A percentile compares a stretch with the other conserved stretches of the same genome.
These are phyloP conservation scores for Lactarius pseudohatsudake DNA, from an alignment of 768 basidiomycete genomes.

Conservation along the genomic window DNA sequence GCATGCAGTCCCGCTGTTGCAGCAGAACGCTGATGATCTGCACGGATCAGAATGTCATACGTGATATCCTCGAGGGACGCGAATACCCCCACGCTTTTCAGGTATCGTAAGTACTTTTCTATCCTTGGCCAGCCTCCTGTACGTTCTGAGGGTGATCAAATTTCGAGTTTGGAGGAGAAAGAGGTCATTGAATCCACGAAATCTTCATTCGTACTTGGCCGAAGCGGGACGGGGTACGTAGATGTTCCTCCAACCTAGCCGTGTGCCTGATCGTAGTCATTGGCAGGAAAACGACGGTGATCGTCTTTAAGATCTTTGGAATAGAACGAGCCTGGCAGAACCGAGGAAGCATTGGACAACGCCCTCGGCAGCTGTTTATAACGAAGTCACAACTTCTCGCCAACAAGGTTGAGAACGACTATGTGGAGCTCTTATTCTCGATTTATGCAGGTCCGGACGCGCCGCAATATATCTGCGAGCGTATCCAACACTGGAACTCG, in stretches of 20 bases:
- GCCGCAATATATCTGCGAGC: conserved; percentile 40
- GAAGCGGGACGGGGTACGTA: conserved; percentile 71
- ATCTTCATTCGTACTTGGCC: conserved; percentile 29
- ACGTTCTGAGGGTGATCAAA: background rate
- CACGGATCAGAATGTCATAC: conserved; percentile 8
- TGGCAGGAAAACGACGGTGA: conserved; percentile 69
- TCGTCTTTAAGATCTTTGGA: conserved; percentile 73
- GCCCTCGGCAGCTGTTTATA: conserved; percentile 69
- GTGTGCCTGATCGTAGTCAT: background rate
- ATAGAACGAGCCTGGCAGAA: conserved; percentile 56
- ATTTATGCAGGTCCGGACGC: conserved; percentile 40
- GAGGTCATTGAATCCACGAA: conserved; percentile 21
- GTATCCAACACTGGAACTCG: conserved; percentile 25
- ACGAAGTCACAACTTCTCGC: conserved; percentile 68
- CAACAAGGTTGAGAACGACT: conserved; percentile 68
- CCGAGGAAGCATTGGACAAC: conserved; percentile 38
- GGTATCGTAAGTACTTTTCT: conserved; percentile 20
- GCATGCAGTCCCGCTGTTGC: background rate
- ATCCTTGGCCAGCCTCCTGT: background rate
- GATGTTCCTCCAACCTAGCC: background rate
- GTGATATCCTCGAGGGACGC: conserved; percentile 23
- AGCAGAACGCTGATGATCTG: background rate
- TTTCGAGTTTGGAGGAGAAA: conserved; percentile 19
- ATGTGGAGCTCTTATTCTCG: conserved; percentile 50
- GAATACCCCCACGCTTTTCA: conserved; percentile 25